phyloP scores from a whole-genome alignment of 768 basidiomycete species.

The Russula ochroleuca region DNA sequence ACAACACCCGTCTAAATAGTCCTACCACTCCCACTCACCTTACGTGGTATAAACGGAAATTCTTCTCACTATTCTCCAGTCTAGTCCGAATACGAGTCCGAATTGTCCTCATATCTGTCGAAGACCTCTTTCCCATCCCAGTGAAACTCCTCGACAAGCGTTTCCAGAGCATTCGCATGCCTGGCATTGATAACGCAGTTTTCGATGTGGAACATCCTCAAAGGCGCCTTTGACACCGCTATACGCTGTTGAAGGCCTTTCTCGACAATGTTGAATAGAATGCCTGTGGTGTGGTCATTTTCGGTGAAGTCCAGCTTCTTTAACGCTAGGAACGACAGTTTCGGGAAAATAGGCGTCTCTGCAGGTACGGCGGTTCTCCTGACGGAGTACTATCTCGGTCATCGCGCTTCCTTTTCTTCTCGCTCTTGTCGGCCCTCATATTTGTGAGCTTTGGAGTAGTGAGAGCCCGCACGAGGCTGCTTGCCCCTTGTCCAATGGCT shows the following conservation, averaged over 20 bases:
- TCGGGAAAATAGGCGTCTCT: background rate
- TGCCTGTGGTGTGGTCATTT: background rate
- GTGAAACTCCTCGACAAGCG: slow-evolving; percentile 1
- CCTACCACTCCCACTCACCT: too few relatives aligned
- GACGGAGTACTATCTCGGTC: background rate
- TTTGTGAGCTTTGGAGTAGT: background rate
- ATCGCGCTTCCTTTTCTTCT: background rate
- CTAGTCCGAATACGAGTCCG: too few relatives aligned
- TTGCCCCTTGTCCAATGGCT: slow-evolving; percentile 1
- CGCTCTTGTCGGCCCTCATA: background rate
- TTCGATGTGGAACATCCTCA: slow-evolving; percentile 4
- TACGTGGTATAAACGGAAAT: too few relatives aligned
- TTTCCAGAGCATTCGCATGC: background rate
- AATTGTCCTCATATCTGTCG: too few relatives aligned
- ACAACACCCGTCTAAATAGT: background rate
- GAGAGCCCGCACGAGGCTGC: slow-evolving; percentile 3
- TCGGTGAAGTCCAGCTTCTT: background rate
- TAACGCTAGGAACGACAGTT: slow-evolving; percentile 8
- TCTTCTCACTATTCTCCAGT: too few relatives aligned
- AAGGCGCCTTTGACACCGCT: background rate
- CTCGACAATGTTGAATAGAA: background rate
- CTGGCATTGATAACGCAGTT: background rate
- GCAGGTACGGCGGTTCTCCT: background rate
- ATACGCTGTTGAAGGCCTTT: slow-evolving; percentile 1
- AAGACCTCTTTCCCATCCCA: background rate